Conservation (phyloP, 768 basidiomycete genomes). For the Cantharellus anzutake region DNA sequence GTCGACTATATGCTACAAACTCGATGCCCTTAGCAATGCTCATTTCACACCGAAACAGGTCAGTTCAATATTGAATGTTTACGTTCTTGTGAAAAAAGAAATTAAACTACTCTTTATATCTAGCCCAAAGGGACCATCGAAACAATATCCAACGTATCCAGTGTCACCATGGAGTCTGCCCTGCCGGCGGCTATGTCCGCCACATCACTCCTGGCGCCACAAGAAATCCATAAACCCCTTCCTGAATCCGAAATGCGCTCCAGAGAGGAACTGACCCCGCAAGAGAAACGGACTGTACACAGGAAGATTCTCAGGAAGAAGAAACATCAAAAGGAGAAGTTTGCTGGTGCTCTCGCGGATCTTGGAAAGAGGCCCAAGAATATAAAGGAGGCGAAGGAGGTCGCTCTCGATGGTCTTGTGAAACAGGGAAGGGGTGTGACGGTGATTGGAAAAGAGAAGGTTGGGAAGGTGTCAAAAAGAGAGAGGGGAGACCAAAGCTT, state of each 20-base stretch:
- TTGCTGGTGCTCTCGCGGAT: slow-evolving; percentile 49
- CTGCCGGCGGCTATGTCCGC: slow-evolving; percentile 64
- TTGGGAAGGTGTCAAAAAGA: no score
- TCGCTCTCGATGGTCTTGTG: slow-evolving; percentile 61
- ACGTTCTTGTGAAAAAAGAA: slow-evolving; percentile 1
- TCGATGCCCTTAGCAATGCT: slow-evolving; percentile 87
- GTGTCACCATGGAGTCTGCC: slow-evolving; percentile 73
- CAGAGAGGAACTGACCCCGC: slow-evolving; percentile 65
- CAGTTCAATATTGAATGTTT: slow-evolving; percentile 14
- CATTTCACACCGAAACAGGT: slow-evolving; percentile 93
- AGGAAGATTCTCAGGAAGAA: slow-evolving; percentile 22
- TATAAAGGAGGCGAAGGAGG: slow-evolving; percentile 68
- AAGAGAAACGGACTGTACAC: slow-evolving; percentile 53
- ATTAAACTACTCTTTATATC: slow-evolving; percentile 6
- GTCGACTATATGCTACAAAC: slow-evolving; percentile 69
- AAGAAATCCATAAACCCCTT: slow-evolving; percentile 55
- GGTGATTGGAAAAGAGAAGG: slow-evolving; percentile 49
- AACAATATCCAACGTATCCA: slow-evolving; percentile 63
- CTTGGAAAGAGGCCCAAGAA: slow-evolving; percentile 32
- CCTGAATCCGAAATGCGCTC: slow-evolving; percentile 35
- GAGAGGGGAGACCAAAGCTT: no score
- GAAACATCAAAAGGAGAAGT: slow-evolving; percentile 47
- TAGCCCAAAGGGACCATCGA: slow-evolving; percentile 83
- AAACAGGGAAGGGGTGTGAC: slow-evolving; percentile 76
- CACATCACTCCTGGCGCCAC: slow-evolving; percentile 74